These are phyloP conservation scores for Phytophthora litchii DNA, from an alignment of 352 stramenopile species.

Conservation along the genomic window DNA sequence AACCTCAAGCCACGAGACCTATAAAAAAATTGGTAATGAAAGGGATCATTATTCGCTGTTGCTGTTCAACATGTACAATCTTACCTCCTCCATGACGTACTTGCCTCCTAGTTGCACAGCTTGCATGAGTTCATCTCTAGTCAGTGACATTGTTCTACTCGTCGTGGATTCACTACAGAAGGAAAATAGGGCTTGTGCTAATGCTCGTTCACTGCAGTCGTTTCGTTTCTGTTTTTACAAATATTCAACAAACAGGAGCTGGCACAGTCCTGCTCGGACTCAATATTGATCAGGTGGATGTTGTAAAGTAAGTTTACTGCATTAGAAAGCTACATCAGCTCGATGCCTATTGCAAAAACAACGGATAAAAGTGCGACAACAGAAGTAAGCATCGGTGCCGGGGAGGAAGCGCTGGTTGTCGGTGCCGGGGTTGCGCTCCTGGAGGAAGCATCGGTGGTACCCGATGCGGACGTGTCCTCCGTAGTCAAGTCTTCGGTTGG, in stretches of 20 bases:
- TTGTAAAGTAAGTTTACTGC: background rate
- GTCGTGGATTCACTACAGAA: constrained; percentile 1
- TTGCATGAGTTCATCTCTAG: constrained; percentile 33
- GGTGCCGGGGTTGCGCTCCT: constrained; percentile 16
- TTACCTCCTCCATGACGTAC: constrained; percentile 34
- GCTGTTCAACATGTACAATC: constrained; percentile 4
- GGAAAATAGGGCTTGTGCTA: background rate
- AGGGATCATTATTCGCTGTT: background rate
- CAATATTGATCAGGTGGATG: background rate
- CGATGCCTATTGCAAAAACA: constrained; percentile 4
- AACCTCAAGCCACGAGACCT: constrained; percentile 54
- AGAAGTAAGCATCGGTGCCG: background rate
- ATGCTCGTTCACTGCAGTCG: constrained; percentile 1
- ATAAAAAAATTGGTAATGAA: background rate
- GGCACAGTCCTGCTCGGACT: background rate
- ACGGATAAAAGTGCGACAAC: constrained; percentile 1
- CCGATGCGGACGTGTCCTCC: constrained; percentile 7
- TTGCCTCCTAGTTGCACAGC: constrained; percentile 28
- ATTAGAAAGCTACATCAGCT: background rate
- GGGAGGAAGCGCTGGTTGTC: constrained; percentile 12
- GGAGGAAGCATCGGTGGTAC: constrained; percentile 15
- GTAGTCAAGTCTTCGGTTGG: constrained; percentile 18
- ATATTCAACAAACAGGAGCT: constrained; percentile 1
- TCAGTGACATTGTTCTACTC: constrained; percentile 18
- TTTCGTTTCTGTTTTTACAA: constrained; percentile 23